phyloP scores from a whole-genome alignment of 2,329 filamentous ascomycete species.

The Huntiella omanensis region DNA sequence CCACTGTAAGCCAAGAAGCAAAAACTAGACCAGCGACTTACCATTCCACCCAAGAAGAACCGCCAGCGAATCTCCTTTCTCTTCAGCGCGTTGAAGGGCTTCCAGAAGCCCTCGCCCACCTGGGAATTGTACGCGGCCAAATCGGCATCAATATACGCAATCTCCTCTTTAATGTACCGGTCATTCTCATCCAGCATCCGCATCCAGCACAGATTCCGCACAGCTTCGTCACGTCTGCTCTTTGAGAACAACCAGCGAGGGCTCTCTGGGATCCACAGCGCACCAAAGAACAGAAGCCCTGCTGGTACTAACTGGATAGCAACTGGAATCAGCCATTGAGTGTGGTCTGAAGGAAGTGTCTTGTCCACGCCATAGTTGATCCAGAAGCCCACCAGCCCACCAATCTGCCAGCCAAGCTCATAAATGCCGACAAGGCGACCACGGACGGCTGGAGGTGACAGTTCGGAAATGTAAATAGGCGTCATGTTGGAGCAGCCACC shows the following conservation, averaged over 20 bases:
- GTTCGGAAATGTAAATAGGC: constrained; percentile 42
- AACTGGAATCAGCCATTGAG: constrained; percentile 51
- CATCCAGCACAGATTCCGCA: constrained; percentile 44
- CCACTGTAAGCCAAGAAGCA: too few relatives aligned
- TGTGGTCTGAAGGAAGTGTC: constrained; percentile 48
- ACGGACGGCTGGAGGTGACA: constrained; percentile 42
- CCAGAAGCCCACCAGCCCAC: constrained; percentile 45
- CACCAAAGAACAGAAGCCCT: constrained; percentile 39
- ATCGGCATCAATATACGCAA: constrained; percentile 50
- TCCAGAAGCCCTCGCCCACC: constrained; percentile 57
- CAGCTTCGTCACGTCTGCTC: constrained; percentile 38
- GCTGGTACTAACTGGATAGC: constrained; percentile 46
- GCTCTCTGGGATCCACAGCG: constrained; percentile 48
- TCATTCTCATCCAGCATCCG: constrained; percentile 36
- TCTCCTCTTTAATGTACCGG: constrained; percentile 53
- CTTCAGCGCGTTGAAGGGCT: constrained; percentile 42
- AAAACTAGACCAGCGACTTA: neutral
- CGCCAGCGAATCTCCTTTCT: constrained; percentile 45
- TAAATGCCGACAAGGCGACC: constrained; percentile 48
- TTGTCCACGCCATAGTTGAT: constrained; percentile 52
- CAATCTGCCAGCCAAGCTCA: constrained; percentile 46
- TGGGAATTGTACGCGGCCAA: constrained; percentile 43
- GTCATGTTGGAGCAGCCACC: constrained; percentile 45
- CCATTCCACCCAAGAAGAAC: constrained; percentile 50
- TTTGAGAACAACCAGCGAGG: constrained; percentile 52